Conservation (phyloP, 345 rosid species). For the Brassica nigra region DNA sequence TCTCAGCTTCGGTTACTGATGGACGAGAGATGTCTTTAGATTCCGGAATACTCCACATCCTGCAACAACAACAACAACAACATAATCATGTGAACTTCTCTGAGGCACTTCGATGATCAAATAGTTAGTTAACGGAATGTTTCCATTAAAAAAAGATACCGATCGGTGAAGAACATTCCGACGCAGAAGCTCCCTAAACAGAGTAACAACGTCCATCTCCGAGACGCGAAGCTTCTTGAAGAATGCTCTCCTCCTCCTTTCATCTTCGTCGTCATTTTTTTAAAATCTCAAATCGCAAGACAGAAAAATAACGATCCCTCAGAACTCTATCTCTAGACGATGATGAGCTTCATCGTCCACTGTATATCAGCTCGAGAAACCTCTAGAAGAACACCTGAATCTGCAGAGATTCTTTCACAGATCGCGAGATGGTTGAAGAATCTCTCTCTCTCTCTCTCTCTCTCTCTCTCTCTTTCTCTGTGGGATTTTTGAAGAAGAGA, state of each 20-base stretch:
- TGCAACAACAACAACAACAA: slow-evolving; percentile 30
- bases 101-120: background rate
- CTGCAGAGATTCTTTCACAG: slow-evolving; percentile 2
- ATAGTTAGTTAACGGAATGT: too few relatives aligned
- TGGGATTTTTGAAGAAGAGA: slow-evolving; percentile 19
- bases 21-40: slow-evolving; percentile 59
- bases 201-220: slow-evolving; percentile 70
- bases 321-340: background rate
- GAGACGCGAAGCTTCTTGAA: slow-evolving; percentile 56
- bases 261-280: slow-evolving; percentile 62
- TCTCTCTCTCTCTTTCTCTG: background rate
- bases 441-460: background rate
- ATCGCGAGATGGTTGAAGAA: background rate
- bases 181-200: slow-evolving; percentile 83
- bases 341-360: slow-evolving; percentile 21
- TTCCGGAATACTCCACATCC: slow-evolving; percentile 77
- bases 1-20: slow-evolving; percentile 75
- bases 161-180: slow-evolving; percentile 83
- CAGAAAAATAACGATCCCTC: background rate
- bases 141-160: slow-evolving; percentile 17
- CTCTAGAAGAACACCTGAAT: slow-evolving; percentile 2
- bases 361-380: slow-evolving; percentile 1
- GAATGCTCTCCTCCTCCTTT: slow-evolving; percentile 60
- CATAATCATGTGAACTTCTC: background rate
- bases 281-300: background rate